A percentile compares a stretch with the other conserved stretches of the same genome.
Conservation (phyloP, 2,329 filamentous ascomycete species). For the Alternaria ethzedia region DNA sequence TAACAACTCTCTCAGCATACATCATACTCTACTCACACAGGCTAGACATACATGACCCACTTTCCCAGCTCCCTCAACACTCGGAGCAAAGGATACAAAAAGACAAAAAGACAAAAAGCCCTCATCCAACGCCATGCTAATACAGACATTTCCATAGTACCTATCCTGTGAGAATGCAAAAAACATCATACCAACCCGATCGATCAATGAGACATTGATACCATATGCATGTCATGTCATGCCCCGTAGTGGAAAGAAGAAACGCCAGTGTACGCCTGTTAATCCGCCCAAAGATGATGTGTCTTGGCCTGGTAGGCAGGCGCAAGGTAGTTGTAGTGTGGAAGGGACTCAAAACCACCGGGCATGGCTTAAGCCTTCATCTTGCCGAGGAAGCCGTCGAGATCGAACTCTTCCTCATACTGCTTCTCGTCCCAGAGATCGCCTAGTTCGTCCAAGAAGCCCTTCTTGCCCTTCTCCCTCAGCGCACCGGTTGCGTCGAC, state of each 20-base stretch:
- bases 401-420: conserved; percentile 97
- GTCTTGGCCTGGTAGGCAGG: not conserved
- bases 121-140: conserved; percentile 28
- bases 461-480: conserved; percentile 93
- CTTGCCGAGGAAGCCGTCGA: conserved; percentile 92
- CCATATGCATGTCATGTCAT: not conserved
- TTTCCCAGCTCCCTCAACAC: not conserved
- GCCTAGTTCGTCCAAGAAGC: conserved; percentile 91
- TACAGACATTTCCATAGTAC: not conserved
- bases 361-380: conserved; percentile 67
- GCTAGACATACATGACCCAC: not conserved
- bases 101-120: not conserved
- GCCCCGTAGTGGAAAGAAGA: not conserved
- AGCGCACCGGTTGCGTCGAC: conserved; percentile 83
- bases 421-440: conserved; percentile 97
- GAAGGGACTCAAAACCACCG: not conserved
- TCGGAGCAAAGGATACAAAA: not conserved
- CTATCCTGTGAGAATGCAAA: not conserved
- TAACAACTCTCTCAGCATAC: not conserved
- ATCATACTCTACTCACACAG: not conserved
- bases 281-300: not conserved
- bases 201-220: not conserved
- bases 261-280: not conserved
- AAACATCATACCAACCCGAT: conserved; percentile 2
- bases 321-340: not conserved